These are phyloP conservation scores for Domatiomyces catenatus DNA, from an alignment of 2,329 filamentous ascomycete genomes.

Conservation along the genomic window DNA sequence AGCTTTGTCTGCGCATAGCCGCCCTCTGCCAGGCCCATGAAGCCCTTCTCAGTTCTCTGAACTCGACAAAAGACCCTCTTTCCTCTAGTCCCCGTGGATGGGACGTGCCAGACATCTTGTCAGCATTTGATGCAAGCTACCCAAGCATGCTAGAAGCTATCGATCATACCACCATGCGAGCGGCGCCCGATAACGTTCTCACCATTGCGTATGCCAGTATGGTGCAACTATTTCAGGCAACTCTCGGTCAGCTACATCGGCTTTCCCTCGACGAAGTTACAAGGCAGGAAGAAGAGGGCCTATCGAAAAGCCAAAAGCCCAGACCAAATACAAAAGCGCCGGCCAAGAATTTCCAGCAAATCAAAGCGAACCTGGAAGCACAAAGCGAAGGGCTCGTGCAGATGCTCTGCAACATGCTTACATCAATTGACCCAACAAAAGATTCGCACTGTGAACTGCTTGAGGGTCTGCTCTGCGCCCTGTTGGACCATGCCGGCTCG, in stretches of 20 bases:
- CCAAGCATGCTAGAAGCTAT: neutral
- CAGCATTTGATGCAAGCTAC: neutral
- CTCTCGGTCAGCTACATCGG: constrained; percentile 10
- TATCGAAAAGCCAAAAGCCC: constrained; percentile 1
- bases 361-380: neutral
- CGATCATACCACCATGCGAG: neutral
- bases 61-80: neutral
- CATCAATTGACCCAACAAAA: constrained; percentile 4
- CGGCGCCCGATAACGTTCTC: neutral
- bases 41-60: neutral
- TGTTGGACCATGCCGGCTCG: constrained; percentile 15
- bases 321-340: constrained; percentile 1
- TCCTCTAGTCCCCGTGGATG: neutral
- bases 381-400: constrained; percentile 1
- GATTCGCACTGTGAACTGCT: constrained; percentile 6
- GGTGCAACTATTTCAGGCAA: constrained; percentile 7
- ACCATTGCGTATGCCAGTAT: neutral
- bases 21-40: neutral
- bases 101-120: neutral
- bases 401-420: constrained; percentile 9
- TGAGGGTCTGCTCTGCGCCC: constrained; percentile 9
- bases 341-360: neutral
- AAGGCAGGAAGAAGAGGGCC: constrained; percentile 1
- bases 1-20: constrained; percentile 9
- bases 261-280: constrained; percentile 9